These are phyloP conservation scores for Leccinum griseonigrum DNA, from an alignment of 1,284 basidiomycete species.

Conservation along the genomic window DNA sequence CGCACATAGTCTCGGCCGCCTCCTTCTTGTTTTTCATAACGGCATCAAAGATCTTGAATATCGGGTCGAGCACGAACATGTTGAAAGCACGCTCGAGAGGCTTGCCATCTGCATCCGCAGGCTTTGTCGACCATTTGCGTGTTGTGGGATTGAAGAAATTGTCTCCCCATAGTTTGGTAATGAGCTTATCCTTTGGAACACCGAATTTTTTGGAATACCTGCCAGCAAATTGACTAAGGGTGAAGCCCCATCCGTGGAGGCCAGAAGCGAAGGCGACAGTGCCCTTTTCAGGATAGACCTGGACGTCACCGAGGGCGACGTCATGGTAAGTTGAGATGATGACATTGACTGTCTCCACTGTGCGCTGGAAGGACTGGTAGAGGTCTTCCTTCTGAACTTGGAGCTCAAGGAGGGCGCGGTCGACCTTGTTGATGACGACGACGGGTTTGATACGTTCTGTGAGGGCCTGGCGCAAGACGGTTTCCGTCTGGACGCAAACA, in stretches of 20 bases:
- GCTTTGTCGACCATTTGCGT: constrained; percentile 93
- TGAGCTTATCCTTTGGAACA: constrained; percentile 99
- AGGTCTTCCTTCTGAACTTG: constrained; percentile 97
- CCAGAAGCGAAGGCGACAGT: constrained; percentile 99
- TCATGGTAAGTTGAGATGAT: constrained; percentile 99
- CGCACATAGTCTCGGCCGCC: constrained; percentile 79
- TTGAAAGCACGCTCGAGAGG: constrained; percentile 92
- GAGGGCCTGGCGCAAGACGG: constrained; percentile 96
- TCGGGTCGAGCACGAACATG: constrained; percentile 97
- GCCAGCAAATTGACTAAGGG: constrained; percentile 94
- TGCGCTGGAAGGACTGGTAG: constrained; percentile 97
- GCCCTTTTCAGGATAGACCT: constrained; percentile 98
- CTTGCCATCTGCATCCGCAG: constrained; percentile 81
- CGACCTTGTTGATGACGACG: constrained; percentile 99
- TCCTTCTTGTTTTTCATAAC: constrained; percentile 99
- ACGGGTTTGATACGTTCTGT: constrained; percentile 99
- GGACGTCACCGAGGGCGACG: constrained; percentile 92
- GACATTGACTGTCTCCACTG: constrained; percentile 98
- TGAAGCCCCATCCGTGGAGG: constrained; percentile 99
- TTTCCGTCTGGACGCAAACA: constrained; percentile 99
- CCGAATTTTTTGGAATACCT: constrained; percentile 99
- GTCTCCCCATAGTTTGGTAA: constrained; percentile 98
- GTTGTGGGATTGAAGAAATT: constrained; percentile 99
- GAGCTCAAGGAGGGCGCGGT: constrained; percentile 98
- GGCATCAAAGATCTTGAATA: constrained; percentile 98